Conservation (phyloP, 2,329 filamentous ascomycete genomes). For the Stachybotrys echinatus region DNA sequence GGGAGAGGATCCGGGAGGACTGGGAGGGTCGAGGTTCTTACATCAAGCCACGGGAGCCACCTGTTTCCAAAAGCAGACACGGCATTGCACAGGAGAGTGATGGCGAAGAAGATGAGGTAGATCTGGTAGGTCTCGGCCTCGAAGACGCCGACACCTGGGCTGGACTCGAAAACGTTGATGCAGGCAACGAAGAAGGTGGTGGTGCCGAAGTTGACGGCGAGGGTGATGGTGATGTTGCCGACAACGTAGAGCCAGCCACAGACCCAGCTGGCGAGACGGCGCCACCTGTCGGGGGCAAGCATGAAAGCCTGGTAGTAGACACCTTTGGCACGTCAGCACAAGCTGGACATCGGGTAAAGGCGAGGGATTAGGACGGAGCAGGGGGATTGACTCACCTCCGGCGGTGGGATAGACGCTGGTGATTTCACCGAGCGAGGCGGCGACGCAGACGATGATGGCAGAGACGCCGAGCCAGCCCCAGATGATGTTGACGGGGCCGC, state of each 20-base stretch:
- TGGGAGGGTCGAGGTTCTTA: constrained; percentile 34
- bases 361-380: neutral
- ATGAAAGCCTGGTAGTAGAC: constrained; percentile 79
- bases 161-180: constrained; percentile 48
- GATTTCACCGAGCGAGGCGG: constrained; percentile 66
- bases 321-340: constrained; percentile 18
- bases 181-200: constrained; percentile 56
- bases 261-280: constrained; percentile 62
- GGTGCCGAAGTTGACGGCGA: constrained; percentile 79
- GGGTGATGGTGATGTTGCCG: constrained; percentile 75
- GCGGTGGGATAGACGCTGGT: constrained; percentile 73
- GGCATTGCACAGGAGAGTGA: constrained; percentile 59
- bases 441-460: constrained; percentile 66
- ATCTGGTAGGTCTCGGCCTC: constrained; percentile 56
- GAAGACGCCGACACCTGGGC: constrained; percentile 37
- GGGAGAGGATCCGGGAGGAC: neutral
- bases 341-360: neutral
- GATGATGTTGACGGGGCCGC: constrained; percentile 64
- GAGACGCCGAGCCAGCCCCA: constrained; percentile 69
- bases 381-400: constrained; percentile 43
- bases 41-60: constrained; percentile 64
- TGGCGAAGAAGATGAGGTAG: constrained; percentile 64
- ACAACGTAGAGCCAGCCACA: constrained; percentile 73
- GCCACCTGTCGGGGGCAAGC: constrained; percentile 57
- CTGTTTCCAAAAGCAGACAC: constrained; percentile 64